A percentile compares a stretch with the other conserved stretches of the same genome.
Conservation (phyloP, 495 filamentous ascomycete genomes). For the Tuber calosporum region DNA sequence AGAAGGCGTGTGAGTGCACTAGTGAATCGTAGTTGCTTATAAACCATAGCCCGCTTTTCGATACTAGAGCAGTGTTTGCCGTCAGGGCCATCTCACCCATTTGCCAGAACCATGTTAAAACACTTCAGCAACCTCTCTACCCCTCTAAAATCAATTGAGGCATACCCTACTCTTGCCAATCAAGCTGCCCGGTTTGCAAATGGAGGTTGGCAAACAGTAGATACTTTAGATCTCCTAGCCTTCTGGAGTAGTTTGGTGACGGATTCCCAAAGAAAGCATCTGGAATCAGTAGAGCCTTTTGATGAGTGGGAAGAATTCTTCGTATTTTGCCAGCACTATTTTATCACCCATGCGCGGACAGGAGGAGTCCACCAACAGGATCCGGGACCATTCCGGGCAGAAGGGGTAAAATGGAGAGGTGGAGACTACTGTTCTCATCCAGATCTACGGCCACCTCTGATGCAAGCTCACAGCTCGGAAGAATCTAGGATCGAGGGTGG, state of each 20-base stretch:
- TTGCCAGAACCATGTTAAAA: conserved; percentile 76
- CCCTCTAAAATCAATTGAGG: conserved; percentile 61
- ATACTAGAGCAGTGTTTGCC: conserved; percentile 86
- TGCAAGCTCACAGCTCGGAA: conserved; percentile 26
- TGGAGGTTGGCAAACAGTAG: conserved; percentile 57
- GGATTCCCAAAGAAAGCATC: conserved; percentile 48
- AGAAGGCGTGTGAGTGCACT: neutral
- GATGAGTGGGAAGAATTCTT: conserved; percentile 97
- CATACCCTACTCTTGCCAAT: conserved; percentile 58
- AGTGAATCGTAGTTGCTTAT: conserved; percentile 32
- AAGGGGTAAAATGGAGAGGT: conserved; percentile 30
- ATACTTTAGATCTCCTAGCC: conserved; percentile 63
- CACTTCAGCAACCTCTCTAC: conserved; percentile 78
- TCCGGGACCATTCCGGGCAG: conserved; percentile 23
- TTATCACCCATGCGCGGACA: conserved; percentile 59
- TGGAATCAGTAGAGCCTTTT: conserved; percentile 68
- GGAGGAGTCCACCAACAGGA: conserved; percentile 13
- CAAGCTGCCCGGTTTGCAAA: conserved; percentile 61
- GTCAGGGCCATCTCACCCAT: conserved; percentile 67
- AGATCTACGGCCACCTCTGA: conserved; percentile 11
- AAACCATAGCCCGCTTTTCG: conserved; percentile 55
- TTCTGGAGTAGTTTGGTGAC: conserved; percentile 65
- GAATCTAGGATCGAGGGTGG: conserved; percentile 32
- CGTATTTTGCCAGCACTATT: conserved; percentile 79
- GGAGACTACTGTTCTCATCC: conserved; percentile 35